phyloP scores from a whole-genome alignment of 768 basidiomycete genomes.

The Coprinopsis sp. region DNA sequence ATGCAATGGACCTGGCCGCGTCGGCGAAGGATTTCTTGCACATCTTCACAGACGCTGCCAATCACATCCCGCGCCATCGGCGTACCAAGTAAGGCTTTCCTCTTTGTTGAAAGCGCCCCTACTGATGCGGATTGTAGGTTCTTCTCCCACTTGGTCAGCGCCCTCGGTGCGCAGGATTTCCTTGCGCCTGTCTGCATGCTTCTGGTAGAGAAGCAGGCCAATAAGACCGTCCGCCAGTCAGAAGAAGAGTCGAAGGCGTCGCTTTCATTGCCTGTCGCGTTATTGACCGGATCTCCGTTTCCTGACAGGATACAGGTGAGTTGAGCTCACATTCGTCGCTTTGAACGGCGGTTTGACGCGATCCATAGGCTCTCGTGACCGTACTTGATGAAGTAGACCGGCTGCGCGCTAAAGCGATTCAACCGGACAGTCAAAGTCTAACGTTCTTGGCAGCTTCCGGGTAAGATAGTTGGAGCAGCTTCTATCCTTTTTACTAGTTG shows the following conservation, averaged over 20 bases:
- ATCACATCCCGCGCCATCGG: constrained; percentile 89
- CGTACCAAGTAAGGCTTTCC: constrained; percentile 64
- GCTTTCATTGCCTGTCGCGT: constrained; percentile 60
- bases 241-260: constrained; percentile 53
- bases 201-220: constrained; percentile 72
- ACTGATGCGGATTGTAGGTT: constrained; percentile 48
- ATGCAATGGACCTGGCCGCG: constrained; percentile 57
- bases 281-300: constrained; percentile 53
- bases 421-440: constrained; percentile 31
- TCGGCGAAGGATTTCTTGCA: constrained; percentile 77
- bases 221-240: constrained; percentile 60
- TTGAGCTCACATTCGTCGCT: not conserved
- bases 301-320: constrained; percentile 51
- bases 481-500: not conserved
- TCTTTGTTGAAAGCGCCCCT: not conserved
- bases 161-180: constrained; percentile 77
- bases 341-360: constrained; percentile 3
- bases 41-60: constrained; percentile 90
- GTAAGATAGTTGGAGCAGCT: constrained; percentile 33
- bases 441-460: constrained; percentile 53
- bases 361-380: constrained; percentile 52
- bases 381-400: constrained; percentile 63
- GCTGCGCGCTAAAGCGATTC: constrained; percentile 40
- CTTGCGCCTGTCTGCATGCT: constrained; percentile 80
- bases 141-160: constrained; percentile 81